Base-by-base conservation (phyloP, 768 basidiomycete species). In the Trametopsis cervina region DNA sequence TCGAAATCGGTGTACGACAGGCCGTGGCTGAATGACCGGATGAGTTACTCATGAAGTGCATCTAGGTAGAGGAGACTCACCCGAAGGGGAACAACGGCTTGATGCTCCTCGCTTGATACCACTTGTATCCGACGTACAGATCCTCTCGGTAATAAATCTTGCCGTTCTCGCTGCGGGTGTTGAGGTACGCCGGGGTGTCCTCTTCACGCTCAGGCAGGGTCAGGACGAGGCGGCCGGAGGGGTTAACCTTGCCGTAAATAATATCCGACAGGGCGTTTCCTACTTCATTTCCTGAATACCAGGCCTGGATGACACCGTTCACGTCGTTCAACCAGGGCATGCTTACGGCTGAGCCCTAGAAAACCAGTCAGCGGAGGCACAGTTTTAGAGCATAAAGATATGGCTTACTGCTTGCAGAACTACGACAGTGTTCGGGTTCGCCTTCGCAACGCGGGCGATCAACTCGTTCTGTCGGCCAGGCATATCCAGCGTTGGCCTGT, bases 1-100 rank as follows among this genome's bases (percentile, higher is more conserved):
- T 63, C 59, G 60, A 89, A 91, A 1, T 69, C 75, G 4, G 87
- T 88, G 63, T 89, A 91, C 0, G 86, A 89, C 9, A 89, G 67
- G 22, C 88, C 87, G 54, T 73, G 77, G 3, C 84, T 85, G n/a
- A 39, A 3, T 3, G n/a, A 55, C 27, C 44, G 20, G 11, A 44
- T 40, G 33, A 29, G 22, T 47, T 49, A 5, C 22, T 46, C 33
- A 6, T 53, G 26, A 26, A 13, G 15, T 17, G 26, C 26, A 50
- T 43, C 23, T 6, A 25, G 15, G 23, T 21, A 22, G 41, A 12
- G 21, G 12, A 5, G 2, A 60, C 72, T 40, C 57, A 81, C 74
- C 85, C 85, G 59, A 86, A 87, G 15, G 81, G 73, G 64, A 83
- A 87, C 23, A 85, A 67, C 0, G 83, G 75, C 42, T 67, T 63